Base-by-base conservation (phyloP, 73 alveolate genomes). In the Blepharisma japonicum region DNA sequence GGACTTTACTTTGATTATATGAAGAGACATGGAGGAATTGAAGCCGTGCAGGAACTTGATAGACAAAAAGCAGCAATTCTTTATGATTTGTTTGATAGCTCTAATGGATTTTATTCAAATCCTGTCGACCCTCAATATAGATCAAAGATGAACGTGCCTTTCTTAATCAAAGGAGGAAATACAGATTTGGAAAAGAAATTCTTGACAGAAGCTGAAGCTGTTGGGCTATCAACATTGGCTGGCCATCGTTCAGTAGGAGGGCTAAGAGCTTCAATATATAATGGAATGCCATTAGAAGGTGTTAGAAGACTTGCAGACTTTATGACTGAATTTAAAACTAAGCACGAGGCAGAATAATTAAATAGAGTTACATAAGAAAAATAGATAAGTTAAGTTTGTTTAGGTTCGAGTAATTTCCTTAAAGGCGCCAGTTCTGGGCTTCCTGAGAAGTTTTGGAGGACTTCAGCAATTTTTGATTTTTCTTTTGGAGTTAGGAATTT, bases 211-310 rank as follows among this genome's bases (percentile, higher is more conserved):
- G 90, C 88, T 32, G 76, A 77, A 46, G 54, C 54, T 27, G 86
- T 11, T 20, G 87, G 87, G 8, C 4, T 86, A 14, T 54, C 77
- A 45, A 83, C 81, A 39, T 55, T 82, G 39, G 77, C 77, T 74
- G 94, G 90, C 6, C 94, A 86, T 50, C 74, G 90, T 66, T 77
- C 90, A 18, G 90, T 82, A 8, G 90, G 90, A 25, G 94, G 94
- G 7, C 27, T 77, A 81, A 82, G 94, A 78, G 90, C 85, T 9
- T 82, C 94, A n/a, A 50, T 84, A 51, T 86, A 86, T 76, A 86
- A 77, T 61, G 90, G 89, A 68, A 86, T 86, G 89, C 87, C 90
- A 7, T 54, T 77, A 6, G 94, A 82, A 54, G 94, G 90, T 45
- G 90, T 78, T 5, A 78, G 82, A 83, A 80, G 79, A 9, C 78